Base-by-base conservation (phyloP, 306 rosid species). In the Betula pendula region DNA sequence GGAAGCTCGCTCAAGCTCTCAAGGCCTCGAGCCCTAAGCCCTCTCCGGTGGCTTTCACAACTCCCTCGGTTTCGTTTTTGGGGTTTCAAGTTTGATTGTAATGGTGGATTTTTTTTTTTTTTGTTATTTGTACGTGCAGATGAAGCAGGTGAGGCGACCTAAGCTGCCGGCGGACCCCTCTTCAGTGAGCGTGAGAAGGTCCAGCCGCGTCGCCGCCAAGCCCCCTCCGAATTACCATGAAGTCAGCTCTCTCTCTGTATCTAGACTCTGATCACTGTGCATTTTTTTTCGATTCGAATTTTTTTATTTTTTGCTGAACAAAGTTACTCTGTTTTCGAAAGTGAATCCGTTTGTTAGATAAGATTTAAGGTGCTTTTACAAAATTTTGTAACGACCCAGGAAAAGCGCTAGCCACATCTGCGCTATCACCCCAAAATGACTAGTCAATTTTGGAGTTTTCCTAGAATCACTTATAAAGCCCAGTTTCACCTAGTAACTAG, bases 171-270 rank as follows among this genome's bases (percentile, higher is more conserved):
- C 68, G n/a, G 81, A 62, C 24, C 52, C 35, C 11, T 75, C 86
- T 59, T 82, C 84, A 2, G 44, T 68, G 27, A 65, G 74, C 27
- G 80, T 76, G 27, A 81, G 91, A 79, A 79, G 89, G 71, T 88
- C 91, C 13, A 71, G 74, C 56, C 87, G 91, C 0, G 73, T 79
- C 17, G 74, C 88, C 0, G 79, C 73, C 35, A 73, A 60, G 58
- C 83, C 83, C 62, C 68, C 79, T 68, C 80, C 86, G 7, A 82
- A 16, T 68, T 88, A 88, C 82, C 85, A 81, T 75, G 91, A 88
- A 49, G 86, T 81, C 75, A 77, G 81, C 8, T 60, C 42, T 38
- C 42, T 38, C 31, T 68, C 29, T 43, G n/a, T n/a, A 14, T 25
- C 13, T 66, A 35, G 15, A 12, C 24, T 66, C 52, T 44, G 16